These are phyloP conservation scores for Balamuthia mandrillaris DNA, from an alignment of 208 protist species.

Conservation along the genomic window DNA sequence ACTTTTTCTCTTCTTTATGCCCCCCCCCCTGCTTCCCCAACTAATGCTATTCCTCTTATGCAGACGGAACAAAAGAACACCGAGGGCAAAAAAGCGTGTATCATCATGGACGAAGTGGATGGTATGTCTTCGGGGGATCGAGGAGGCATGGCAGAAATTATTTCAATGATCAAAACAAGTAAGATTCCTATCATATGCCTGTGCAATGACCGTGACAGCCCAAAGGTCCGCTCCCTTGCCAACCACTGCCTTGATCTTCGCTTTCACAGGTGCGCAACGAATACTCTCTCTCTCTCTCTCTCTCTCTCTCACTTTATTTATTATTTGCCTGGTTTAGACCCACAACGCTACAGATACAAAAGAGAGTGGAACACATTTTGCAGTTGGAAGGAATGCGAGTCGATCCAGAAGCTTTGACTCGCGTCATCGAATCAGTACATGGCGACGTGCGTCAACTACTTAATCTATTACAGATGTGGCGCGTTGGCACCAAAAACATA, in stretches of 20 bases:
- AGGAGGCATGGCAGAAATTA: conserved; percentile 43
- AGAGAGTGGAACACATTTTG: not conserved
- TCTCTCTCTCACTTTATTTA: not conserved
- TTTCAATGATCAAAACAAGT: conserved; percentile 62
- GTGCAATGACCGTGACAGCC: conserved; percentile 94
- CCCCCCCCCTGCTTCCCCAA: not conserved
- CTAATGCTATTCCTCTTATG: not conserved
- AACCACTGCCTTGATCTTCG: conserved; percentile 93
- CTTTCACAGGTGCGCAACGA: conserved; percentile 80
- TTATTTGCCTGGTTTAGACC: not conserved
- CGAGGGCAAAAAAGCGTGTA: conserved; percentile 53
- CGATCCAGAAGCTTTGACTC: not conserved
- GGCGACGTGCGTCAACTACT: conserved; percentile 94
- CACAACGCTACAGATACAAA: not conserved
- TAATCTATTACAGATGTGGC: conserved; percentile 89
- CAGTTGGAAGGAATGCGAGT: not conserved
- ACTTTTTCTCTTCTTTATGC: not conserved
- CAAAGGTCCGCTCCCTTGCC: conserved; percentile 87
- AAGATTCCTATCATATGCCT: conserved; percentile 96
- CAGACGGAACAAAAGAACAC: conserved; percentile 9
- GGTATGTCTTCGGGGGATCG: conserved; percentile 91
- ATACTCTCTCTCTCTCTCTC: not conserved
- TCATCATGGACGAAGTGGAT: conserved; percentile 99
- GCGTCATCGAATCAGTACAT: conserved; percentile 61
- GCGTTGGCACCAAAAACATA: conserved; percentile 18